Evolutionary conservation across 1,139 yeast genomes (phyloP).

Genomic region (Geotrichum aggregatum): DNA sequence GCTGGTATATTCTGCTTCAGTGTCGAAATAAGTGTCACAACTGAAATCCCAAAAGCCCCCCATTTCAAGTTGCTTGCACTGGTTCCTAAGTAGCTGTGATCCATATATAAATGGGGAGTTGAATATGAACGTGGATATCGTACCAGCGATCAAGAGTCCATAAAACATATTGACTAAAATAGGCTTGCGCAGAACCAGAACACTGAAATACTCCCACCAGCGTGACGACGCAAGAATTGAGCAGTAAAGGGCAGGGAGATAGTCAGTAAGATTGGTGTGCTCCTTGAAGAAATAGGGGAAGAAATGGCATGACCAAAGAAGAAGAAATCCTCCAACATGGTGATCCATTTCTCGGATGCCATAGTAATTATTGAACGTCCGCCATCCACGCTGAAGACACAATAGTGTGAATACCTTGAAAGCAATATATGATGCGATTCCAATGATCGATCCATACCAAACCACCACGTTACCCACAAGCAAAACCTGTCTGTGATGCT

Average conservation of each 20-base stretch:
- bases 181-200: constrained; percentile 4
- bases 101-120: constrained; percentile 31
- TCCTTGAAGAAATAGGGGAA: constrained; percentile 21
- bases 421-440: constrained; percentile 22
- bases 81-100: constrained; percentile 22
- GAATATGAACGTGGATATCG: constrained; percentile 17
- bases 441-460: constrained; percentile 41
- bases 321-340: constrained; percentile 28
- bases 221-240: constrained; percentile 26
- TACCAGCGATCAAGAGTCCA: constrained; percentile 15
- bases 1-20: constrained; percentile 12
- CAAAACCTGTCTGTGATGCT: constrained; percentile 46
- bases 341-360: constrained; percentile 27
- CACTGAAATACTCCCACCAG: constrained; percentile 22
- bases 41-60: constrained; percentile 31
- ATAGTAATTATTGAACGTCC: constrained; percentile 13
- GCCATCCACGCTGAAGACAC: constrained; percentile 27
- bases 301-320: constrained; percentile 29
- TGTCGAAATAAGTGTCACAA: constrained; percentile 25
- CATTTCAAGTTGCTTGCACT: constrained; percentile 29
- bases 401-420: constrained; percentile 27
- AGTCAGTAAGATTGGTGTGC: constrained; percentile 25
- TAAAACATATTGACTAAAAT: constrained; percentile 10
- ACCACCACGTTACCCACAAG: constrained; percentile 56
- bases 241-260: constrained; percentile 31